phyloP scores from a whole-genome alignment of 768 basidiomycete species.

The Mycena kentingensis region DNA sequence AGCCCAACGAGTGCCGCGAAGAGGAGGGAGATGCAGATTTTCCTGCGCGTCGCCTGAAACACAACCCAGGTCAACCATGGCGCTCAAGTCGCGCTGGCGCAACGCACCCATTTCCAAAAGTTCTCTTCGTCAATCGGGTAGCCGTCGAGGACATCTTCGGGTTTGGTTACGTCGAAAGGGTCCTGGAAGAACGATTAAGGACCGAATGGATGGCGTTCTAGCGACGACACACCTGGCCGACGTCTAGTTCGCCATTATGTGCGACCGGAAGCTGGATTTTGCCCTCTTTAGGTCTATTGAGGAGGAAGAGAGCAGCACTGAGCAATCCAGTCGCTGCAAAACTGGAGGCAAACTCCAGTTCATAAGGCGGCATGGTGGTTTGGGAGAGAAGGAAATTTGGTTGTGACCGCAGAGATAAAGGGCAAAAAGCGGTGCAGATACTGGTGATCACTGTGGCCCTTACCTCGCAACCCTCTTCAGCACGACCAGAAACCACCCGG shows the following conservation, averaged over 20 bases:
- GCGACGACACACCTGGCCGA: slow-evolving; percentile 20
- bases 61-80: no score
- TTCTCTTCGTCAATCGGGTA: slow-evolving; percentile 59
- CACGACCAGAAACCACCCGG: no score
- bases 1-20: slow-evolving; percentile 50
- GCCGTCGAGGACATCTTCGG: slow-evolving; percentile 70
- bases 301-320: slow-evolving; percentile 47
- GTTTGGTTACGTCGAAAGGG: slow-evolving; percentile 72
- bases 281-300: slow-evolving; percentile 45
- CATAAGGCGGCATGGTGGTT: slow-evolving; percentile 58
- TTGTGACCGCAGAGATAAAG: background rate
- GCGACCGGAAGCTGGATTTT: slow-evolving; percentile 52
- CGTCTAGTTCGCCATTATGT: slow-evolving; percentile 18
- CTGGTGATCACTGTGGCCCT: no score
- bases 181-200: slow-evolving; percentile 41
- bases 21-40: slow-evolving; percentile 50
- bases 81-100: no score
- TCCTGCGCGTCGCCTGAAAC: slow-evolving; percentile 59
- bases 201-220: no score
- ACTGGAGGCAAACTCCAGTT: slow-evolving; percentile 53
- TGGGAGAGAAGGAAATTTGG: background rate
- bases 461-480: no score
- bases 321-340: slow-evolving; percentile 45
- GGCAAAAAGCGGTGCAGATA: no score
- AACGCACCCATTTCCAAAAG: slow-evolving; percentile 63